Evolutionary conservation across 257 asterid species (phyloP).

Genomic region (Anisodus tanguticus): DNA sequence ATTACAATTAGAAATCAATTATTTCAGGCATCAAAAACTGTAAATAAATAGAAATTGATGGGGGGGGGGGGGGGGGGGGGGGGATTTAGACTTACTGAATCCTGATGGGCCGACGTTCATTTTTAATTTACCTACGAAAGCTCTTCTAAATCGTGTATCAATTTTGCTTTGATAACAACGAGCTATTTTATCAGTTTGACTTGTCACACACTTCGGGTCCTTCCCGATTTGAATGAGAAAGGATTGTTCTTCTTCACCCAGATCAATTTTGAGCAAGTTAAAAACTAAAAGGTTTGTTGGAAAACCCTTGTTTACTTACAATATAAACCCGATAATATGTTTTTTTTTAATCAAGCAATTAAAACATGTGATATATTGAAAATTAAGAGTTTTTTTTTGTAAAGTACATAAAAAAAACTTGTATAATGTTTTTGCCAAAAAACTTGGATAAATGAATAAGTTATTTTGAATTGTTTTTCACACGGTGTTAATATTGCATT

Average conservation of each 20-base stretch:
- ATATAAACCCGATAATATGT: neutral
- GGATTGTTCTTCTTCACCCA: neutral
- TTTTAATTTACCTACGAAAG: constrained; percentile 26
- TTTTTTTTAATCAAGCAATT: neutral
- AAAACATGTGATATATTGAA: neutral
- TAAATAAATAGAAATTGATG: neutral
- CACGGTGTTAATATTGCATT: too few relatives aligned
- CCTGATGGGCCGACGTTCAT: constrained; percentile 99
- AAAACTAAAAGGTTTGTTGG: neutral
- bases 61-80: neutral
- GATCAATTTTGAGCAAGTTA: neutral
- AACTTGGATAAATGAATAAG: too few relatives aligned
- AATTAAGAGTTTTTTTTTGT: neutral
- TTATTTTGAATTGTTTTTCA: too few relatives aligned
- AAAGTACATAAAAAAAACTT: too few relatives aligned
- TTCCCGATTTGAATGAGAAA: neutral
- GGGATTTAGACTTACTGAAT: constrained; percentile 65
- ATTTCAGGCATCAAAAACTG: neutral
- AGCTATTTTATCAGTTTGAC: neutral
- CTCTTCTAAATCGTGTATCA: neutral
- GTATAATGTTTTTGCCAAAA: too few relatives aligned
- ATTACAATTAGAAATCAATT: constrained; percentile 9
- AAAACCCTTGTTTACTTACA: neutral
- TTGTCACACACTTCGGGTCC: neutral
- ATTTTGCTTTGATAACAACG: neutral